Conservation (phyloP, 129 eudicot genomes). For the Flaveria brownii region DNA sequence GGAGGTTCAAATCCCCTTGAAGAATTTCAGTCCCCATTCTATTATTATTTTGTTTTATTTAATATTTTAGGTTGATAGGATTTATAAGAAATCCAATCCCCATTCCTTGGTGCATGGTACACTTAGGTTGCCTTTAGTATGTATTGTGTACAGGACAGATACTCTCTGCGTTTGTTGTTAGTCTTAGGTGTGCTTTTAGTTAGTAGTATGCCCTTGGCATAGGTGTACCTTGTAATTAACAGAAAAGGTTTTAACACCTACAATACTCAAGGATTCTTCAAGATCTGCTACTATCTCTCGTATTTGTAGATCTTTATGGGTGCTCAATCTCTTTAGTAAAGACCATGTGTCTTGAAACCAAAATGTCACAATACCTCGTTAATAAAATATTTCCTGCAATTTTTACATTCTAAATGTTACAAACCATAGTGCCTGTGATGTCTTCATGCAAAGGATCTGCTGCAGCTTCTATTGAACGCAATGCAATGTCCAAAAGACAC, state of each 20-base stretch:
- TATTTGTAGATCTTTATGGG: conserved; percentile 76
- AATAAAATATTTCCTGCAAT: conserved; percentile 11
- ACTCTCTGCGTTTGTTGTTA: too few species aligned
- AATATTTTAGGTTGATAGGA: not conserved
- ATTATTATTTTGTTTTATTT: not conserved
- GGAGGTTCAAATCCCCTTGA: conserved; percentile 1
- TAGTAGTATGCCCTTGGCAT: too few species aligned
- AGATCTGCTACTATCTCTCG: conserved; percentile 46
- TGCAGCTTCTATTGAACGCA: conserved; percentile 92
- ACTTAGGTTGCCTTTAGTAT: too few species aligned
- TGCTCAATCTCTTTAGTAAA: conserved; percentile 72
- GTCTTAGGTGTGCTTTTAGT: too few species aligned
- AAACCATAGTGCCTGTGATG: conserved; percentile 81
- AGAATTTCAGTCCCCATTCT: not conserved
- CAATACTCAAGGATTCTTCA: conserved; percentile 73
- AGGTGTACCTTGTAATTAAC: conserved; percentile 76
- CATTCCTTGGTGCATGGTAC: too few species aligned
- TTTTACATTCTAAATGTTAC: conserved; percentile 29
- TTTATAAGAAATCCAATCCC: too few species aligned
- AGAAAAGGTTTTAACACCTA: conserved; percentile 89
- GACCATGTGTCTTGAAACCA: conserved; percentile 70
- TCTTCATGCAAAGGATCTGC: conserved; percentile 98
- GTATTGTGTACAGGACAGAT: too few species aligned
- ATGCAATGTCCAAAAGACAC: conserved; percentile 97
- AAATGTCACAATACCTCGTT: not conserved